Evolutionary conservation across 1,284 basidiomycete genomes (phyloP).

Genomic region (Malassezia slooffiae): DNA sequence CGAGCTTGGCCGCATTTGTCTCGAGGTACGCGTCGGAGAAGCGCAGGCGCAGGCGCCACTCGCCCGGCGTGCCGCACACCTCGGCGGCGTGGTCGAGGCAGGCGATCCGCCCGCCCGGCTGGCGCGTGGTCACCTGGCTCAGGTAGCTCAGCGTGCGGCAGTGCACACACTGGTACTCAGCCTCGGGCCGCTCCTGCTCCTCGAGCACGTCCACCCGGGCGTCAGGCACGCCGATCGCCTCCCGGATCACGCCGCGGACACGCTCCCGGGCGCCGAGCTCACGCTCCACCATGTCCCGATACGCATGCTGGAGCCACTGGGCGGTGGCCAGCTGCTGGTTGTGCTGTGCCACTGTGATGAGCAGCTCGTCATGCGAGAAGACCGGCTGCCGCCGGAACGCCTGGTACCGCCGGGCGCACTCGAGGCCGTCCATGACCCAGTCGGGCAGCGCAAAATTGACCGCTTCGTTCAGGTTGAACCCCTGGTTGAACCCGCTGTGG

Average conservation of each 20-base stretch:
- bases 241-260: conserved; percentile 50
- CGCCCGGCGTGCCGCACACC: conserved; percentile 60
- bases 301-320: conserved; percentile 62
- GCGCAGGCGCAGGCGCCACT: conserved; percentile 63
- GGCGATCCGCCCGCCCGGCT: conserved; percentile 57
- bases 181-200: conserved; percentile 71
- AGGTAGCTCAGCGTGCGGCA: conserved; percentile 96
- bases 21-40: conserved; percentile 67
- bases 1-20: conserved; percentile 23
- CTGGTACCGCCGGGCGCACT: conserved; percentile 74
- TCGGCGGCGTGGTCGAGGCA: conserved; percentile 75
- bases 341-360: conserved; percentile 88
- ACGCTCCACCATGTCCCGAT: conserved; percentile 77
- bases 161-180: conserved; percentile 83
- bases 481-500: conserved; percentile 97
- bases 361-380: conserved; percentile 92
- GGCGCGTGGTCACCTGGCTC: conserved; percentile 59
- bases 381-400: conserved; percentile 83
- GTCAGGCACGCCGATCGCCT: conserved; percentile 18
- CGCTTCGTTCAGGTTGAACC: conserved; percentile 95
- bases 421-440: conserved; percentile 77
- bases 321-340: conserved; percentile 86
- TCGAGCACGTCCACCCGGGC: conserved; percentile 60
- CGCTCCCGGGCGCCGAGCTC: conserved; percentile 61
- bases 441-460: conserved; percentile 97